Evolutionary conservation across 2,329 filamentous ascomycete species (phyloP).

Genomic region (Claviceps monticola): DNA sequence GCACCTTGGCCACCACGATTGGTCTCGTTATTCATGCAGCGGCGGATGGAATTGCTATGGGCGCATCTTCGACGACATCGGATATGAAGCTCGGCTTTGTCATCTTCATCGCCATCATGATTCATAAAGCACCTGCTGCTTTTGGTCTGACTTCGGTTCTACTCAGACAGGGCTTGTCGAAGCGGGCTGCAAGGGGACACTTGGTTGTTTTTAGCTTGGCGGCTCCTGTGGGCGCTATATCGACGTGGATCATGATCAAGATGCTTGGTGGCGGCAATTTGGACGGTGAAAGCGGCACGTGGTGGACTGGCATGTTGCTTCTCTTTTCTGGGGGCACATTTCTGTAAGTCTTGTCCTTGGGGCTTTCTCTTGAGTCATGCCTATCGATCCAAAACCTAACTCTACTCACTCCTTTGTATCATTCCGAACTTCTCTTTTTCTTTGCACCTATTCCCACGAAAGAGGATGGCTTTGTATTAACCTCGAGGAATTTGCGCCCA

Average conservation of each 20-base stretch:
- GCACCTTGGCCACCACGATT: conserved; percentile 69
- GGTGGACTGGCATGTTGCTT: conserved; percentile 84
- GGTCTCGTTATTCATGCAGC: conserved; percentile 93
- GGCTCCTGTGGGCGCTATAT: conserved; percentile 71
- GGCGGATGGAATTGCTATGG: conserved; percentile 90
- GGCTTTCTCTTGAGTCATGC: no score
- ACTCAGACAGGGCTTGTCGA: conserved; percentile 80
- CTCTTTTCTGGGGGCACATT: conserved; percentile 96
- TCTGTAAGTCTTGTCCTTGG: conserved; percentile 44
- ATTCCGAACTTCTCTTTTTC: neutral
- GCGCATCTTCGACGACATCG: conserved; percentile 66
- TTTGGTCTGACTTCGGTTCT: conserved; percentile 88
- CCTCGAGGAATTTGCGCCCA: neutral
- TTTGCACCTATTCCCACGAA: neutral
- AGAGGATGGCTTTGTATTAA: neutral
- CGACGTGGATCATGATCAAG: conserved; percentile 69
- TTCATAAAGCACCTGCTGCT: conserved; percentile 91
- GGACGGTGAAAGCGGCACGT: conserved; percentile 51
- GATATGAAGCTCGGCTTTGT: conserved; percentile 72
- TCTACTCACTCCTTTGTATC: no score
- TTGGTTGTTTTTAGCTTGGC: conserved; percentile 84
- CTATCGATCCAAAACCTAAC: no score
- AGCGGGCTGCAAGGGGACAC: conserved; percentile 70
- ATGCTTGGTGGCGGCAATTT: conserved; percentile 50
- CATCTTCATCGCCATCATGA: conserved; percentile 91